These are phyloP conservation scores for Penicillium nordicum DNA, from an alignment of 2,329 filamentous ascomycete species.

Conservation along the genomic window DNA sequence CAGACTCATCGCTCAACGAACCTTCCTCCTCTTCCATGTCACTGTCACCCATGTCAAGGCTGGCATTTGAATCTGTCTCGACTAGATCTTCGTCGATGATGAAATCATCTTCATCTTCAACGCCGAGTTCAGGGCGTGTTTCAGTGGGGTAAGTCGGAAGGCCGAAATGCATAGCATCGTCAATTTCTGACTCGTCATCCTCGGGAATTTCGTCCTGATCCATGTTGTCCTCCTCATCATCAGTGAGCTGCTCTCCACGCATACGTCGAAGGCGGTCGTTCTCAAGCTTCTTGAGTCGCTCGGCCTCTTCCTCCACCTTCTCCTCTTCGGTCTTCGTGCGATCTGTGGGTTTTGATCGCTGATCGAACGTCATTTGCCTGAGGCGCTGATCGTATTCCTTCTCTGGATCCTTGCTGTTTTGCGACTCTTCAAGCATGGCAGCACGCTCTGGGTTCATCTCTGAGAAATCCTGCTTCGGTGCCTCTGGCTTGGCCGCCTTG, in stretches of 20 bases:
- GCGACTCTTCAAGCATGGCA: slow-evolving; percentile 57
- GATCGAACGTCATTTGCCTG: slow-evolving; percentile 77
- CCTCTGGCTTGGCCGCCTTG: slow-evolving; percentile 52
- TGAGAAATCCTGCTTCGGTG: slow-evolving; percentile 42
- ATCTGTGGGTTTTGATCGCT: slow-evolving; percentile 77
- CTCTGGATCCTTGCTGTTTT: slow-evolving; percentile 67
- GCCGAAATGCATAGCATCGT: slow-evolving; percentile 62
- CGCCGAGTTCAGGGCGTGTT: slow-evolving; percentile 54
- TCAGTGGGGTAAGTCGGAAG: slow-evolving; percentile 51
- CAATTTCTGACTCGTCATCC: slow-evolving; percentile 39
- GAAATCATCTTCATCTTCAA: slow-evolving; percentile 95
- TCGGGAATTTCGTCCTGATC: slow-evolving; percentile 34
- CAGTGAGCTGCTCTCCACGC: slow-evolving; percentile 71
- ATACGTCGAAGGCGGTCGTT: slow-evolving; percentile 79
- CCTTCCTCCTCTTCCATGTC: slow-evolving; percentile 56
- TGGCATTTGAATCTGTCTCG: slow-evolving; percentile 67
- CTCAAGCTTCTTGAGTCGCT: slow-evolving; percentile 75
- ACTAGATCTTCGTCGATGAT: slow-evolving; percentile 84
- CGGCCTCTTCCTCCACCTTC: slow-evolving; percentile 71
- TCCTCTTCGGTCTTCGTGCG: slow-evolving; percentile 91
- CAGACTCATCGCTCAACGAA: slow-evolving; percentile 42
- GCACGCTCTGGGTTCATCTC: slow-evolving; percentile 63
- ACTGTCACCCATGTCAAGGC: slow-evolving; percentile 41
- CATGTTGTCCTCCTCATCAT: slow-evolving; percentile 51
- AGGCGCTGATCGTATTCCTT: slow-evolving; percentile 85